Evolutionary conservation across 1,139 yeast genomes (phyloP), one percentile per base, ranked within the genome.

Genomic region (Yamadazyma buinensis): DNA sequence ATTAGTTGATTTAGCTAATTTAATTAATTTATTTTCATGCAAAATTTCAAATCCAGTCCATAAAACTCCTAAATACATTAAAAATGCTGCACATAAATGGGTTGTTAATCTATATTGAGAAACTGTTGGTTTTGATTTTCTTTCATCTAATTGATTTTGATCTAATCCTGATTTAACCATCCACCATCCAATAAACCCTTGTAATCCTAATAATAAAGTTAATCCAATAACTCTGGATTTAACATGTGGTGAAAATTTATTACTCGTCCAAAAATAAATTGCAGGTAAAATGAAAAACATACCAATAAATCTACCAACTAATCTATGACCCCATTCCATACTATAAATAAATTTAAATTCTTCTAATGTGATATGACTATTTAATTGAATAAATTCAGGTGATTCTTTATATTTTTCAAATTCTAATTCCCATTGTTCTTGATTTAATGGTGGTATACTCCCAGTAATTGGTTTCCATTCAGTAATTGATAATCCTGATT

Each of bases 391-490:
- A 57, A 87, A 94, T 55, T 94, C 99, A 1, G 99, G 99, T 1
- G 95, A 84, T 18, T 75, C 72, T 48, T 82, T 70, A 61, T 94
- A 94, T 54, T 86, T 84, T 22, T 60, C 67, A 53, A 92, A 94
- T 56, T 92, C 97, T 15, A 52, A 75, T 48, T 78, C 79, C 98
- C 98, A 94, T 43, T 90, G 90, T 30, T 64, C 63, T 51, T 85
- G 79, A 36, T 65, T 76, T 52, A 85, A 54, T 1, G 98, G 98
- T 5, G 98, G 98, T 14, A 94, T 59, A 3, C 95, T 65, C 27
- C 99, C 99, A 0, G 98, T 88, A 22, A 94, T 90, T 1, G 99
- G 99, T 56, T 81, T 86, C 99, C 99, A 94, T 59, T 94, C 98
- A 1, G 98, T 92, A 54, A 94, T 94, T 31, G 95, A 85, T 32